phyloP scores from a whole-genome alignment of 495 filamentous ascomycete species.

The Penicillium antarcticum region DNA sequence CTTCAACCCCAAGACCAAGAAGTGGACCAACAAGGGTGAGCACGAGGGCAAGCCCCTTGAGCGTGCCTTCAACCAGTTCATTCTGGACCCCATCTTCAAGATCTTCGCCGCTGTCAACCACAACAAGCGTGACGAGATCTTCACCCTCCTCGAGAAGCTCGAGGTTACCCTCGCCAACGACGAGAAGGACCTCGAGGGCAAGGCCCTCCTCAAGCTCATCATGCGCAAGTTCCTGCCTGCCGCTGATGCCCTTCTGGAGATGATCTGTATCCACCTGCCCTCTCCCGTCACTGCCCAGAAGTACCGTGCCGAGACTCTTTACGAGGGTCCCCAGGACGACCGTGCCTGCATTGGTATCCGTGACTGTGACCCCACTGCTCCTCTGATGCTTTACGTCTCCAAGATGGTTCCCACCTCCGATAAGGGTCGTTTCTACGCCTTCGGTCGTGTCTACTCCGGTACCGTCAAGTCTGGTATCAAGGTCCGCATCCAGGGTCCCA shows the following conservation, averaged over 20 bases:
- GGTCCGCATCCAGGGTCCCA: slow-evolving; percentile 99
- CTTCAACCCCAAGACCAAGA: slow-evolving; percentile 99
- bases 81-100: slow-evolving; percentile 98
- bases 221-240: slow-evolving; percentile 99
- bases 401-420: slow-evolving; percentile 99
- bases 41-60: slow-evolving; percentile 85
- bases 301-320: slow-evolving; percentile 98
- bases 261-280: slow-evolving; percentile 99
- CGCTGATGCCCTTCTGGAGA: slow-evolving; percentile 97
- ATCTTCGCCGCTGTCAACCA: slow-evolving; percentile 95
- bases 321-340: slow-evolving; percentile 95
- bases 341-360: slow-evolving; percentile 91
- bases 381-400: slow-evolving; percentile 99
- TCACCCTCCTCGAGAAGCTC: slow-evolving; percentile 81
- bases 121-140: slow-evolving; percentile 94
- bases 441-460: slow-evolving; percentile 99
- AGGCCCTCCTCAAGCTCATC: slow-evolving; percentile 92
- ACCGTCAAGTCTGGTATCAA: slow-evolving; percentile 96
- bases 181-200: slow-evolving; percentile 94
- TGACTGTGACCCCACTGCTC: slow-evolving; percentile 94
- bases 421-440: slow-evolving; percentile 99
- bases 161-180: slow-evolving; percentile 82
- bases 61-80: slow-evolving; percentile 99
- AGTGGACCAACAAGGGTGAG: slow-evolving; percentile 86
- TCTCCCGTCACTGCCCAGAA: slow-evolving; percentile 94